Percentiles rank a stretch among this genome's conserved stretches.
Evolutionary conservation across 768 basidiomycete genomes (phyloP).

Genomic region (Kwoniella sp.): DNA sequence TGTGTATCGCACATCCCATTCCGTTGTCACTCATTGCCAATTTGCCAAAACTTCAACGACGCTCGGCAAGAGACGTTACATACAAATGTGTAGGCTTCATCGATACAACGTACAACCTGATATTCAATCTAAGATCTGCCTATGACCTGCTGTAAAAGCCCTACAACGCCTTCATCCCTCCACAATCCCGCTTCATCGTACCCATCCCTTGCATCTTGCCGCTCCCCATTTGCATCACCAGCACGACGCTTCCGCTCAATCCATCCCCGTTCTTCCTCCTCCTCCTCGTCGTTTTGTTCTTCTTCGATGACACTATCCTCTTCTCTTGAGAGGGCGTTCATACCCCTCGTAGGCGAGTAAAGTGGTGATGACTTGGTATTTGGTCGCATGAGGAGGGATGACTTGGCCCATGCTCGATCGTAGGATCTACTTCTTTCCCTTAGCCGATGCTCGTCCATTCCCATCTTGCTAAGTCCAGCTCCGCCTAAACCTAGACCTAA

Average conservation of each 20-base stretch:
- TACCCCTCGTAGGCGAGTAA: background rate
- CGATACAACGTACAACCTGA: background rate
- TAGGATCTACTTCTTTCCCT: conserved; percentile 37
- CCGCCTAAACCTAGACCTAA: conserved; percentile 6
- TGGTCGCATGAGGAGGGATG: conserved; percentile 24
- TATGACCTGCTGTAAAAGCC: conserved; percentile 79
- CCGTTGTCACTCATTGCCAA: too few species aligned
- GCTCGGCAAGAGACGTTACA: background rate
- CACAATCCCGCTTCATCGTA: conserved; percentile 61
- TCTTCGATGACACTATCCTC: conserved; percentile 32
- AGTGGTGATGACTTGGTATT: background rate
- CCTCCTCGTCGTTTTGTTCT: conserved; percentile 33
- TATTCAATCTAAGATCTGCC: background rate
- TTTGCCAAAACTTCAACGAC: too few species aligned
- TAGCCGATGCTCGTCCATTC: conserved; percentile 28
- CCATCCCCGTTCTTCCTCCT: conserved; percentile 64
- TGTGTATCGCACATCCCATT: too few species aligned
- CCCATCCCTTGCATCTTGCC: conserved; percentile 59
- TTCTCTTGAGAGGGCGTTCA: background rate
- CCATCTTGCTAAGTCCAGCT: background rate
- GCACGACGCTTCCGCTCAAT: conserved; percentile 66
- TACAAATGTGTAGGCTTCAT: background rate
- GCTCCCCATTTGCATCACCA: background rate
- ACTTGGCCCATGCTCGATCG: conserved; percentile 49
- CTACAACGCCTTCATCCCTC: conserved; percentile 81